Percentiles rank a stretch among this genome's conserved stretches.
Evolutionary conservation across 2,329 filamentous ascomycete species (phyloP).

Genomic region (Talaromyces sp.): DNA sequence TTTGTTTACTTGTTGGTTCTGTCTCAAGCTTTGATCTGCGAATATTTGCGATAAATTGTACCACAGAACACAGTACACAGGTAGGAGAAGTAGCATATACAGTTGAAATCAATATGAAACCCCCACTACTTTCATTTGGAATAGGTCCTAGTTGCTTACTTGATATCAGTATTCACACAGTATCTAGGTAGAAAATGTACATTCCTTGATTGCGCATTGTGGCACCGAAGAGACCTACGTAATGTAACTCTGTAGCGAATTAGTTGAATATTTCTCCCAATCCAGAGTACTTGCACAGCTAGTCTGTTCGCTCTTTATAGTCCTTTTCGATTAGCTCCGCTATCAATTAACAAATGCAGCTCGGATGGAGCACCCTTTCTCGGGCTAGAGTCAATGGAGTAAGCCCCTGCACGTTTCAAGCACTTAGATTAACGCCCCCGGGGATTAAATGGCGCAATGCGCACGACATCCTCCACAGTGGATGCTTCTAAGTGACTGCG

Average conservation of each 20-base stretch:
- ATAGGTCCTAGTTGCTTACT: background rate
- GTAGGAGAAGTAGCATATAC: background rate
- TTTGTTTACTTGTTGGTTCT: background rate
- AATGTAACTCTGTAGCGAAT: background rate
- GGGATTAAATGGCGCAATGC: background rate
- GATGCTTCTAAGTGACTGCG: background rate
- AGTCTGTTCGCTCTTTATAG: background rate
- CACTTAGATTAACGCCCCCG: background rate
- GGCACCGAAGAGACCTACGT: background rate
- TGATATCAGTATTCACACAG: background rate
- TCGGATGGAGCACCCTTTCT: background rate
- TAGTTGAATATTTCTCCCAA: background rate
- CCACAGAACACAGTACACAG: too few species aligned
- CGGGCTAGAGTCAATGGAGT: background rate
- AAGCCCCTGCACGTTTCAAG: background rate
- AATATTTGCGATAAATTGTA: background rate
- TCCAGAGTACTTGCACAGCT: background rate
- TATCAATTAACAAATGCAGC: background rate
- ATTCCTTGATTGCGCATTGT: background rate
- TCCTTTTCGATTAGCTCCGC: background rate
- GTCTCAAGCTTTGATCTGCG: background rate
- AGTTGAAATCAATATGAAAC: background rate
- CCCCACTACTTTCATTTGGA: background rate
- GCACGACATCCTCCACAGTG: background rate
- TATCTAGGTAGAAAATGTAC: background rate